phyloP scores from a whole-genome alignment of 305 asterid species.

The Lippia alba region DNA sequence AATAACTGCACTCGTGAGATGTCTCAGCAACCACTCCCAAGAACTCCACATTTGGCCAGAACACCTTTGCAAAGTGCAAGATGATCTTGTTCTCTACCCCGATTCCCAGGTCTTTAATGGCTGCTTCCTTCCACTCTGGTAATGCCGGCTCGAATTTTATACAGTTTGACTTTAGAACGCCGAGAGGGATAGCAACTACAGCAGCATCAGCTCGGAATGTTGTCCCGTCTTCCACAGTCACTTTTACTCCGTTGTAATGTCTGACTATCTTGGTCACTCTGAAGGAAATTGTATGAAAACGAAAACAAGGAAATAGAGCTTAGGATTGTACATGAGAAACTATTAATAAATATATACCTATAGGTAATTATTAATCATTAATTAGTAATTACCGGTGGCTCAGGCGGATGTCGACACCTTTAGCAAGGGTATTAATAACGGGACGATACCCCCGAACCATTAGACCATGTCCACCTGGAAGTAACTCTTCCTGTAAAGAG shows the following conservation, averaged over 20 bases:
- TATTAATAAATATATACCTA: neutral
- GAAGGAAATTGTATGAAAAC: neutral
- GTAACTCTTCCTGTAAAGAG: slow-evolving; percentile 59
- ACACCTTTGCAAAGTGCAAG: slow-evolving; percentile 62
- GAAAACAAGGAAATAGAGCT: neutral
- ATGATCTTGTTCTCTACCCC: slow-evolving; percentile 82
- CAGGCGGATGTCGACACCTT: slow-evolving; percentile 70
- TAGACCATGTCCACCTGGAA: slow-evolving; percentile 87
- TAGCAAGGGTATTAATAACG: slow-evolving; percentile 67
- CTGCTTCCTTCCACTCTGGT: slow-evolving; percentile 78
- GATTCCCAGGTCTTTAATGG: slow-evolving; percentile 68
- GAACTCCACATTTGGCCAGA: slow-evolving; percentile 89
- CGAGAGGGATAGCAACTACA: slow-evolving; percentile 68
- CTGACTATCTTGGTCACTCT: slow-evolving; percentile 68
- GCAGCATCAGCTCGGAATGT: slow-evolving; percentile 79
- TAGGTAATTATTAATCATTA: neutral
- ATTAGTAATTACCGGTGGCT: slow-evolving; percentile 47
- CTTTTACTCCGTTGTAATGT: slow-evolving; percentile 64
- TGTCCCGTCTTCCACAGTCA: slow-evolving; percentile 71
- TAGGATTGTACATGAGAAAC: neutral
- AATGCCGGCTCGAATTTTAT: slow-evolving; percentile 69
- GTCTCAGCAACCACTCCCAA: slow-evolving; percentile 78
- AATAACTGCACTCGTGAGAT: slow-evolving; percentile 73
- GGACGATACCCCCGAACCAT: slow-evolving; percentile 80
- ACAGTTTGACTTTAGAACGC: slow-evolving; percentile 63